A percentile compares a stretch with the other conserved stretches of the same genome.
Evolutionary conservation across 768 basidiomycete species (phyloP).

Genomic region (Trametes cingulata): DNA sequence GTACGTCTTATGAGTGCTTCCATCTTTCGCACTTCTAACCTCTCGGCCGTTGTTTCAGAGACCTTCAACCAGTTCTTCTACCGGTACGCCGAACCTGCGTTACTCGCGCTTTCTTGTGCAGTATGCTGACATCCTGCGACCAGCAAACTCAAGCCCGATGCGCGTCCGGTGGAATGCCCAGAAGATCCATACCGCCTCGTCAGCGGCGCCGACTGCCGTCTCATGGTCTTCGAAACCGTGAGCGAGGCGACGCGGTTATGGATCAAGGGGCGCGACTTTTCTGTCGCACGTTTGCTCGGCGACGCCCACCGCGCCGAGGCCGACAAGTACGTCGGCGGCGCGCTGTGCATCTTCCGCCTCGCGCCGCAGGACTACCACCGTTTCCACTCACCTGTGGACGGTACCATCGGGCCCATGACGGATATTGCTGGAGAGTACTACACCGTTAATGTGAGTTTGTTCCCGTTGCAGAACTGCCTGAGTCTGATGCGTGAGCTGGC

Average conservation of each 20-base stretch:
- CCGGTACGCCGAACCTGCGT: background rate
- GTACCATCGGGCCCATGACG: constrained; percentile 78
- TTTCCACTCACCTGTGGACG: constrained; percentile 87
- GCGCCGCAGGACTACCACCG: constrained; percentile 97
- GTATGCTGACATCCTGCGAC: constrained; percentile 14
- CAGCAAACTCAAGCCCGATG: constrained; percentile 83
- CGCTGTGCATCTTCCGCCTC: constrained; percentile 85
- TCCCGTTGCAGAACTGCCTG: background rate
- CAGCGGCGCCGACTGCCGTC: constrained; percentile 92
- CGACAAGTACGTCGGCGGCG: constrained; percentile 75
- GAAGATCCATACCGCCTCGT: constrained; percentile 80
- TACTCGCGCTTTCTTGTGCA: no score
- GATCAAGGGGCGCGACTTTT: constrained; percentile 98
- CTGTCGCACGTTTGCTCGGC: constrained; percentile 76
- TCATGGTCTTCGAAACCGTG: constrained; percentile 91
- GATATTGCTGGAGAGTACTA: constrained; percentile 92
- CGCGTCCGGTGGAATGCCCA: constrained; percentile 71
- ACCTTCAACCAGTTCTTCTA: constrained; percentile 96
- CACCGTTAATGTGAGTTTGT: constrained; percentile 82
- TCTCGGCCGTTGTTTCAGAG: constrained; percentile 43
- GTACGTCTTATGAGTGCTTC: constrained; percentile 43
- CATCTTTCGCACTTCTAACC: background rate
- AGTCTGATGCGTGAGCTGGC: background rate
- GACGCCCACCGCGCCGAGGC: constrained; percentile 70
- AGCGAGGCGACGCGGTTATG: constrained; percentile 85